A percentile compares a stretch with the other conserved stretches of the same genome.
phyloP scores from a whole-genome alignment of 1,284 basidiomycete genomes.

The Vanrija sp. region DNA sequence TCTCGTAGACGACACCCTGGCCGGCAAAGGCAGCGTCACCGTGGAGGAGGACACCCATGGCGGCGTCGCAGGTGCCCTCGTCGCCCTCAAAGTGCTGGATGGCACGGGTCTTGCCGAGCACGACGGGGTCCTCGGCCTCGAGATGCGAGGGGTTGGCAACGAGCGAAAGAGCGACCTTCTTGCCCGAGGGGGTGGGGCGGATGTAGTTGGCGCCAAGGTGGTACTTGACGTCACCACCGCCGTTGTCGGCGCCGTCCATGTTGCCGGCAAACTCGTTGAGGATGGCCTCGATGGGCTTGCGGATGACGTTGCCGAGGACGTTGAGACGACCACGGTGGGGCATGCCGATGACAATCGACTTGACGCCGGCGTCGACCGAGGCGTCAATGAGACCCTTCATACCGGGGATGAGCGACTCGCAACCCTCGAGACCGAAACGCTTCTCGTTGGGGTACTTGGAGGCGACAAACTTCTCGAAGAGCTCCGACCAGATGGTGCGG shows the following conservation, averaged over 20 bases:
- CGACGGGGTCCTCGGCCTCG: slow-evolving; percentile 86
- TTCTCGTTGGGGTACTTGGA: slow-evolving; percentile 99
- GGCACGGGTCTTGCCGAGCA: slow-evolving; percentile 94
- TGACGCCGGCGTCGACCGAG: slow-evolving; percentile 92
- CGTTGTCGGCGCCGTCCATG: slow-evolving; percentile 68
- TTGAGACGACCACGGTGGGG: slow-evolving; percentile 98
- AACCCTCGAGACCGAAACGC: slow-evolving; percentile 97
- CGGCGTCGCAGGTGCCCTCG: slow-evolving; percentile 67
- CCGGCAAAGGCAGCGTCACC: slow-evolving; percentile 99
- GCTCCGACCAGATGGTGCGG: slow-evolving; percentile 98
- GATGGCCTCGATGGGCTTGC: slow-evolving; percentile 97
- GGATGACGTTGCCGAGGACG: slow-evolving; percentile 95
- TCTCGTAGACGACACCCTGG: slow-evolving; percentile 98
- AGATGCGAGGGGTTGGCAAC: slow-evolving; percentile 97
- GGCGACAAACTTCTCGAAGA: slow-evolving; percentile 97
- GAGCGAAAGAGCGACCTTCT: slow-evolving; percentile 94
- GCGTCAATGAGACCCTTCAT: slow-evolving; percentile 99
- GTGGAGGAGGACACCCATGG: slow-evolving; percentile 93
- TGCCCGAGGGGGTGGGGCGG: slow-evolving; percentile 94
- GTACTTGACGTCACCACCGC: slow-evolving; percentile 98
- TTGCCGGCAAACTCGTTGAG: slow-evolving; percentile 83
- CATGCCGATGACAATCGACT: slow-evolving; percentile 97
- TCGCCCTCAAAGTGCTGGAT: slow-evolving; percentile 94
- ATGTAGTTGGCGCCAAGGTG: slow-evolving; percentile 99
- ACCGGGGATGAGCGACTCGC: slow-evolving; percentile 94